Conservation (phyloP, 257 asterid genomes). For the Nicotiana sylvestris region DNA sequence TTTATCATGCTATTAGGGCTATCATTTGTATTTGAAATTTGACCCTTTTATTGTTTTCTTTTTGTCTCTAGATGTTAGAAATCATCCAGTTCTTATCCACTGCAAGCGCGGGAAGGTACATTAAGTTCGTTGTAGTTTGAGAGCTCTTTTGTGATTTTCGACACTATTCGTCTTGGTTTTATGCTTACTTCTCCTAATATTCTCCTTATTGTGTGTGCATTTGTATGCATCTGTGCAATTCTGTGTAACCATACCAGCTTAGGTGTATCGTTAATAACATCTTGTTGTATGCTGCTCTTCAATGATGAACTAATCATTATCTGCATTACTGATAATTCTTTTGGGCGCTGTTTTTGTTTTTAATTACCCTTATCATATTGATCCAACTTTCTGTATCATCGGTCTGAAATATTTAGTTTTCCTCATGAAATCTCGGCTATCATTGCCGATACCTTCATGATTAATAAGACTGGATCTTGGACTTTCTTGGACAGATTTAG, state of each 20-base stretch:
- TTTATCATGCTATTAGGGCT: neutral
- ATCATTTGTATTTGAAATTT: neutral
- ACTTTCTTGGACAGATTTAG: neutral
- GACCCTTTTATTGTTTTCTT: neutral
- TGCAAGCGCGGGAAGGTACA: slow-evolving; percentile 44
- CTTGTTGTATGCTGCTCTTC: neutral
- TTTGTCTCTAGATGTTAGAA: slow-evolving; percentile 33
- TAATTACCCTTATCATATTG: neutral
- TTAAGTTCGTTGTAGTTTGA: no score
- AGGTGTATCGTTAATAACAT: neutral
- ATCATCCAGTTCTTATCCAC: slow-evolving; percentile 43
- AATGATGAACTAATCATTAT: neutral
- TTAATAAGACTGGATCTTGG: neutral
- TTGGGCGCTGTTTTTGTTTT: neutral
- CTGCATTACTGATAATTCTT: neutral
- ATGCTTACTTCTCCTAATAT: neutral
- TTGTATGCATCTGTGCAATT: neutral
- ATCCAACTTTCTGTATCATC: neutral
- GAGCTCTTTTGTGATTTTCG: no score
- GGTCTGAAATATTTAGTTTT: neutral
- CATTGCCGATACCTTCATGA: neutral
- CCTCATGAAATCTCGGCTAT: neutral
- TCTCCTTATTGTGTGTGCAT: neutral
- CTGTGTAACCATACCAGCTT: neutral
- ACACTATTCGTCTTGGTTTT: neutral